Evolutionary conservation across 306 rosid genomes (phyloP).

Genomic region (Phaseolus lunatus): DNA sequence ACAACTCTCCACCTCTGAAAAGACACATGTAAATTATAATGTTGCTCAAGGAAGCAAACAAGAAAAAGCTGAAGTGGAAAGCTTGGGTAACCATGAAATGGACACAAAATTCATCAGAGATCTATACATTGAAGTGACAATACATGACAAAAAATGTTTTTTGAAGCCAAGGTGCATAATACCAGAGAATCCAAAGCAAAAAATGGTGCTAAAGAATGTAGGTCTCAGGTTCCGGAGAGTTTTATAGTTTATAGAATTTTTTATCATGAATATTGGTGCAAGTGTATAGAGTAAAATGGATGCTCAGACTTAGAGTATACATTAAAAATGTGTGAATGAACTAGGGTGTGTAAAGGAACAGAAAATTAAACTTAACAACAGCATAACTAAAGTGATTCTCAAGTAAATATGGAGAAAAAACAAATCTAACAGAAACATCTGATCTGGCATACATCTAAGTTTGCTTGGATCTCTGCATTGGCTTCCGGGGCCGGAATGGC

Average conservation of each 20-base stretch:
- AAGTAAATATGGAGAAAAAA: constrained; percentile 7
- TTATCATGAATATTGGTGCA: neutral
- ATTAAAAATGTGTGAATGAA: constrained; percentile 30
- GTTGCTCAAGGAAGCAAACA: constrained; percentile 20
- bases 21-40: constrained; percentile 34
- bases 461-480: constrained; percentile 80
- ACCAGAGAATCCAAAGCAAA: constrained; percentile 43
- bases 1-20: constrained; percentile 81
- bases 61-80: constrained; percentile 13
- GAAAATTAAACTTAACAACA: constrained; percentile 18
- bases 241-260: neutral
- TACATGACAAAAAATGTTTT: neutral
- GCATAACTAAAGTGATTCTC: constrained; percentile 11
- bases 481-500: constrained; percentile 91
- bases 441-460: constrained; percentile 70
- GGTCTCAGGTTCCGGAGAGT: constrained; percentile 14
- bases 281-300: constrained; percentile 8
- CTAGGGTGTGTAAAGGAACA: constrained; percentile 13
- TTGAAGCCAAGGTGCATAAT: constrained; percentile 13
- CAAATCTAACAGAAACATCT: constrained; percentile 20
- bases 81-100: constrained; percentile 10
- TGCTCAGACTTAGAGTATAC: neutral
- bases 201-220: constrained; percentile 12
- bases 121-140: constrained; percentile 7
- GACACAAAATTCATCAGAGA: constrained; percentile 25